These are phyloP conservation scores for Salix viminalis DNA, from an alignment of 345 rosid genomes.

Conservation along the genomic window DNA sequence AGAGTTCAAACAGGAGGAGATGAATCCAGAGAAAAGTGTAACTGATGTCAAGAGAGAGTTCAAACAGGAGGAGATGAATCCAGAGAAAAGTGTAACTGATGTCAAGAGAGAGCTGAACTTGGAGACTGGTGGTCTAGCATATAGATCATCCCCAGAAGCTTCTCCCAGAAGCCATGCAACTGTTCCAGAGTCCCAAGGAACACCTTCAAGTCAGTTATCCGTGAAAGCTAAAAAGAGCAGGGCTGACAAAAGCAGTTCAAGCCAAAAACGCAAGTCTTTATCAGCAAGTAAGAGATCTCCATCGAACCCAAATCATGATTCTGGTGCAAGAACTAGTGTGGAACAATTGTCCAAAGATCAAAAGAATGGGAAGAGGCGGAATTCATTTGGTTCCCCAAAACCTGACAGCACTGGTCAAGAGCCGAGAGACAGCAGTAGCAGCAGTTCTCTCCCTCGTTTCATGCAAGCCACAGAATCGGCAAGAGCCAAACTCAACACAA, in stretches of 20 bases:
- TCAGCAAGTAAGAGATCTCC: constrained; percentile 56
- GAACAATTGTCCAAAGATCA: constrained; percentile 62
- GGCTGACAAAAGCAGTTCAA: constrained; percentile 47
- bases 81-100: constrained; percentile 10
- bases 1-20: constrained; percentile 7
- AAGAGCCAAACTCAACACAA: constrained; percentile 71
- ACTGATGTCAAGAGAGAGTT: no score
- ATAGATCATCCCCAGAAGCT: constrained; percentile 50
- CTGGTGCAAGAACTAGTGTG: constrained; percentile 37
- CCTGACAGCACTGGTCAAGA: constrained; percentile 54
- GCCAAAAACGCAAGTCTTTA: constrained; percentile 50
- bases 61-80: no score
- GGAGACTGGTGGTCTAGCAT: constrained; percentile 39
- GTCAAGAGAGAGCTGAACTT: constrained; percentile 26
- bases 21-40: no score
- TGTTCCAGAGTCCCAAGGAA: constrained; percentile 68
- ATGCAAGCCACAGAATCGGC: constrained; percentile 98
- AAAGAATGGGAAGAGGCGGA: constrained; percentile 59
- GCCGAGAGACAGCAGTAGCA: constrained; percentile 63
- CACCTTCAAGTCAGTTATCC: constrained; percentile 81
- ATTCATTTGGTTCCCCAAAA: constrained; percentile 57
- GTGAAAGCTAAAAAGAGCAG: constrained; percentile 47
- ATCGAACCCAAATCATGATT: constrained; percentile 47
- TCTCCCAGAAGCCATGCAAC: constrained; percentile 58
- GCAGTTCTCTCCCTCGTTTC: constrained; percentile 77